Conservation (phyloP, 2,329 filamentous ascomycete genomes). For the Neofusicoccum ribis region DNA sequence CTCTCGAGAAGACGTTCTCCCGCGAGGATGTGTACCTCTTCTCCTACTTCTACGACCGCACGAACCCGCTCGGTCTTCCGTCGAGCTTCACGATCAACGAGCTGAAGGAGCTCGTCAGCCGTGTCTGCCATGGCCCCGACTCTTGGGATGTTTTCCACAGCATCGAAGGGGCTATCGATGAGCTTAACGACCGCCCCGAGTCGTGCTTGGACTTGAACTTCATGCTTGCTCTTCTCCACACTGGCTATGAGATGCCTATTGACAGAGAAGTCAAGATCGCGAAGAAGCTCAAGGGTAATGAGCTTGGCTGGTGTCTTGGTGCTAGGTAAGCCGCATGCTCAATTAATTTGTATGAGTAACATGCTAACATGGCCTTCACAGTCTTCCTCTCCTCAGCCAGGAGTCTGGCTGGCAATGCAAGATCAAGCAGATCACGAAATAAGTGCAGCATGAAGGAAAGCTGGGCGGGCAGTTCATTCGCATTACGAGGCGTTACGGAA, state of each 20-base stretch:
- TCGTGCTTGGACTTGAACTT: conserved; percentile 95
- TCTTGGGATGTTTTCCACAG: conserved; percentile 79
- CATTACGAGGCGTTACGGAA: conserved; percentile 17
- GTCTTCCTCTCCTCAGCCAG: conserved; percentile 78
- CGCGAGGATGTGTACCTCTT: conserved; percentile 93
- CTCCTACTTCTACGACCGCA: conserved; percentile 97
- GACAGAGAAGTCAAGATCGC: conserved; percentile 95
- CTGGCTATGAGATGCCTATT: conserved; percentile 96
- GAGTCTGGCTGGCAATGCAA: conserved; percentile 89
- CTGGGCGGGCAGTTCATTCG: background rate
- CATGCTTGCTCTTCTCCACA: conserved; percentile 89
- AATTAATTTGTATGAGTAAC: conserved; percentile 38
- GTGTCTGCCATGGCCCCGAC: conserved; percentile 77
- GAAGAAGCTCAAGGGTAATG: conserved; percentile 97
- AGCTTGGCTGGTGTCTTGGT: conserved; percentile 96
- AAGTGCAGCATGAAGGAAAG: background rate
- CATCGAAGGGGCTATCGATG: conserved; percentile 74
- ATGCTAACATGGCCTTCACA: conserved; percentile 37
- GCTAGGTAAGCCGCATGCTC: conserved; percentile 69
- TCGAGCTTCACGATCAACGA: conserved; percentile 92
- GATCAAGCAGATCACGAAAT: conserved; percentile 64
- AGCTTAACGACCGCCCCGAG: conserved; percentile 81
- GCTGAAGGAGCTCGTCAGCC: conserved; percentile 79
- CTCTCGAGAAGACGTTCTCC: conserved; percentile 86
- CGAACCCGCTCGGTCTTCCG: conserved; percentile 93